Base-by-base conservation (phyloP, 306 rosid genomes). In the Ammopiptanthus mongolicus region DNA sequence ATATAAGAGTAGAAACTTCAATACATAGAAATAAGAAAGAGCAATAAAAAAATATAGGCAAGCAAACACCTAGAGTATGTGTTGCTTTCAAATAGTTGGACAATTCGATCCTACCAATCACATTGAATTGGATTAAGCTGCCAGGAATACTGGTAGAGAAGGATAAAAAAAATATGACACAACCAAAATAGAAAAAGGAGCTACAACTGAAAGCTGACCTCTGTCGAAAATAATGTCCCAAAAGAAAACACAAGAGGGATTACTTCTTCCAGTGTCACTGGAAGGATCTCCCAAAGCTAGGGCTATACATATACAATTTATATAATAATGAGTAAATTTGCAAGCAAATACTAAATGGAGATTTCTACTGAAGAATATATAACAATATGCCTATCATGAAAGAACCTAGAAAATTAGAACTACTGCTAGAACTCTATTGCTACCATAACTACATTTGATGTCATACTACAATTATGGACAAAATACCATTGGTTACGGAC, bases 201-300 rank as follows among this genome's bases (percentile, higher is more conserved):
- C 44, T 11, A 8, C 3, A 57, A 69, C 17, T 13, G 67, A 76
- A 70, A 66, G 80, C 63, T 41, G 66, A 92, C 99, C 96, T 95
- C 97, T 3, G 90, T 69, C 36, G 97, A 97, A 83, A 92, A 95
- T 82, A 95, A 96, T 33, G 96, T 59, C 58, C 90, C 90, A 0
- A 97, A 85, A 68, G 96, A 76, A 28, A 82, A 67, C 71, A 86
- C 84, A 2, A 83, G 76, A 46, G 97, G 97, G 55, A 97, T 95
- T 50, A 95, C 97, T 80, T 90, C 81, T 79, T 92, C 89, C 63
- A 95, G 62, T 69, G 91, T 90, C 61, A 92, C 92, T 8, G 96
- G n/a, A 79, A 62, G 97, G 86, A 85, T 92, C 99, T 33, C 99
- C 97, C 74, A 92, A 86, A 65, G 99, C 97, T 84, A 77, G 78